phyloP scores from a whole-genome alignment of 768 basidiomycete genomes.

The Pleurotus sapidus region DNA sequence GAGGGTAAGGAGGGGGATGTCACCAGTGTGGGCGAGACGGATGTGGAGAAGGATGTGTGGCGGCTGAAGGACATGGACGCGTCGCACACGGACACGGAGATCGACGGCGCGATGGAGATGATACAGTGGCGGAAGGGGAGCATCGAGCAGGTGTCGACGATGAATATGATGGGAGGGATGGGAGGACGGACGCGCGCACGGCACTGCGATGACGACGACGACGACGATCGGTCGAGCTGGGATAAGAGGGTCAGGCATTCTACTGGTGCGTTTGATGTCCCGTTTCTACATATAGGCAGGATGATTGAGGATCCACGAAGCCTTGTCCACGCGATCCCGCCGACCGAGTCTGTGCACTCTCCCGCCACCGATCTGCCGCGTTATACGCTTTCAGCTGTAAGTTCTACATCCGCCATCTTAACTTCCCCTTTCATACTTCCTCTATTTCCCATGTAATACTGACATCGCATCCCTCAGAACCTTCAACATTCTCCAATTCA shows the following conservation, averaged over 20 bases:
- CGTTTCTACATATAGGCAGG: background rate
- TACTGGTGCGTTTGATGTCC: background rate
- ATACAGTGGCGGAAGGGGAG: conserved; percentile 3
- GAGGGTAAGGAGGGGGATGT: background rate
- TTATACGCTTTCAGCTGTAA: conserved; percentile 57
- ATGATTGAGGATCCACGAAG: background rate
- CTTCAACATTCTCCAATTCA: conserved; percentile 46
- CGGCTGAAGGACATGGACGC: conserved; percentile 1
- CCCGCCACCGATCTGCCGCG: conserved; percentile 43
- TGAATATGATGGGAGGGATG: too few relatives aligned
- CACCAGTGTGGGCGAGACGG: background rate
- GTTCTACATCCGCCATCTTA: conserved; percentile 12
- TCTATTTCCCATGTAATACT: too few relatives aligned
- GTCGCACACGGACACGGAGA: conserved; percentile 3
- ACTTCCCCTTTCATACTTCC: conserved; percentile 7
- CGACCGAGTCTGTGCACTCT: conserved; percentile 29
- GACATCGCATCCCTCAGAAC: background rate
- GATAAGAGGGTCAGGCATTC: conserved; percentile 5
- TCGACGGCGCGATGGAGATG: conserved; percentile 5
- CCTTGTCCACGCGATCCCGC: conserved; percentile 17
- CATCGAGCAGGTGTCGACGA: background rate
- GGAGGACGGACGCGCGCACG: background rate
- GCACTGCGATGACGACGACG: conserved; percentile 4
- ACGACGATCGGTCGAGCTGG: conserved; percentile 5
- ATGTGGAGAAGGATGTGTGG: conserved; percentile 7